Percentiles rank a stretch among this genome's conserved stretches.
Conservation (phyloP, 768 basidiomycete species). For the Calocybe indica region DNA sequence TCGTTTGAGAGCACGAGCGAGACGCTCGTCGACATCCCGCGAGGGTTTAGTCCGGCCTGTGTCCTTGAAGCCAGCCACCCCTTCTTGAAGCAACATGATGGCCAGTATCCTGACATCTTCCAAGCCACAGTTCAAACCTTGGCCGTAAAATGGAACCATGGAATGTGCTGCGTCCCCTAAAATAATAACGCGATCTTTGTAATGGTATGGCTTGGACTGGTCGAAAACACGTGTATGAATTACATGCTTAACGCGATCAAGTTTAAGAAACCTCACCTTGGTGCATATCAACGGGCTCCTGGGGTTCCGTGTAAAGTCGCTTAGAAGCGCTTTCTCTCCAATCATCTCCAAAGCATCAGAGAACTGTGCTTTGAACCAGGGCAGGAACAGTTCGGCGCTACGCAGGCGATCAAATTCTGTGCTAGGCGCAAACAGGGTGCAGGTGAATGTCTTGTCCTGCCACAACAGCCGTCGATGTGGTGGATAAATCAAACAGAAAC, state of each 20-base stretch:
- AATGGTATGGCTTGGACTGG: conserved; percentile 85
- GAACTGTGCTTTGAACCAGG: conserved; percentile 83
- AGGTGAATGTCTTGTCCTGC: conserved; percentile 95
- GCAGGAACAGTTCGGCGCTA: conserved; percentile 47
- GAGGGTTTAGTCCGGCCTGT: conserved; percentile 22
- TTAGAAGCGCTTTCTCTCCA: conserved; percentile 70
- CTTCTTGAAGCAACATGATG: conserved; percentile 64
- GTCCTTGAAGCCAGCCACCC: conserved; percentile 40
- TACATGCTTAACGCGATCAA: conserved; percentile 15
- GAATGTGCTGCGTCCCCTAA: conserved; percentile 95
- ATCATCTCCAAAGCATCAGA: conserved; percentile 84
- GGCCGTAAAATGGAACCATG: conserved; percentile 98
- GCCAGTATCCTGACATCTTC: conserved; percentile 94
- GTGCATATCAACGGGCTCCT: conserved; percentile 87
- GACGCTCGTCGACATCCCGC: conserved; percentile 42
- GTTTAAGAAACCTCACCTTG: conserved; percentile 55
- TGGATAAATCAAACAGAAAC: conserved; percentile 7
- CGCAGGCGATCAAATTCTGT: conserved; percentile 64
- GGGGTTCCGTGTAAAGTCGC: conserved; percentile 81
- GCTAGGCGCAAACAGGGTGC: conserved; percentile 90
- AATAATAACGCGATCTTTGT: conserved; percentile 80
- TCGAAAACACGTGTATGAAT: conserved; percentile 12
- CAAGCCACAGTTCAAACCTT: conserved; percentile 95
- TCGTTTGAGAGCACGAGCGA: conserved; percentile 61
- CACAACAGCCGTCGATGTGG: conserved; percentile 14